phyloP scores from a whole-genome alignment of 495 filamentous ascomycete species.

The Daldinia bambusicola region DNA sequence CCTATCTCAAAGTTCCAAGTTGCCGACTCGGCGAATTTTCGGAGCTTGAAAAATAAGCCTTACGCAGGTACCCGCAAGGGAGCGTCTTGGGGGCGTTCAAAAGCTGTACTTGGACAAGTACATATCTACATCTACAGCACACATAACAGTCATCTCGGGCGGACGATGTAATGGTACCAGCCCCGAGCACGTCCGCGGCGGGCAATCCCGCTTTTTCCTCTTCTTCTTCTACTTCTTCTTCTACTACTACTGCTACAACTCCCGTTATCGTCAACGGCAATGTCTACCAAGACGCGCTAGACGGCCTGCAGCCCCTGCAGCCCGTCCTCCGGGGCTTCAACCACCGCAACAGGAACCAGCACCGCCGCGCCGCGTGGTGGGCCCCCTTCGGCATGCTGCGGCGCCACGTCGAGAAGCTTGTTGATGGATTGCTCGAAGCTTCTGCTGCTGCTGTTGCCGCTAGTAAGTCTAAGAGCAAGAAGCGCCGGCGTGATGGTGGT shows the following conservation, averaged over 20 bases:
- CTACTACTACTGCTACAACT: neutral
- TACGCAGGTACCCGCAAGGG: neutral
- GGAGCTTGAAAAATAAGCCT: conserved; percentile 1
- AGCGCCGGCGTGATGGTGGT: conserved; percentile 32
- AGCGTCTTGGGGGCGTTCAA: neutral
- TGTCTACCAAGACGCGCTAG: conserved; percentile 26
- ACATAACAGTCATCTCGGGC: no score
- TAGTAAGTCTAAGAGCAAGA: conserved; percentile 31
- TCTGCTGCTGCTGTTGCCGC: conserved; percentile 15
- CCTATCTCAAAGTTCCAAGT: neutral
- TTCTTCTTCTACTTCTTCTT: neutral
- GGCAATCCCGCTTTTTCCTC: neutral
- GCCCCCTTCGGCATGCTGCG: conserved; percentile 72
- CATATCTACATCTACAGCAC: no score
- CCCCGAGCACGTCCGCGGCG: neutral
- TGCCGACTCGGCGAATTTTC: neutral
- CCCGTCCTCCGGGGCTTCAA: conserved; percentile 70
- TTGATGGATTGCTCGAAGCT: conserved; percentile 52
- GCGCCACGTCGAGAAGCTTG: conserved; percentile 66
- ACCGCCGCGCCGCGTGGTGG: conserved; percentile 78
- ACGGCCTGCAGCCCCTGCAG: conserved; percentile 46
- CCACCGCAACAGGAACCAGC: conserved; percentile 87
- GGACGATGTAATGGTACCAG: conserved; percentile 34
- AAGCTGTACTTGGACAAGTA: neutral
- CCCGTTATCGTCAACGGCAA: neutral